Percentiles rank a stretch among this genome's conserved stretches.
Conservation (phyloP, 331 rosid species). For the Cydonia oblonga region DNA sequence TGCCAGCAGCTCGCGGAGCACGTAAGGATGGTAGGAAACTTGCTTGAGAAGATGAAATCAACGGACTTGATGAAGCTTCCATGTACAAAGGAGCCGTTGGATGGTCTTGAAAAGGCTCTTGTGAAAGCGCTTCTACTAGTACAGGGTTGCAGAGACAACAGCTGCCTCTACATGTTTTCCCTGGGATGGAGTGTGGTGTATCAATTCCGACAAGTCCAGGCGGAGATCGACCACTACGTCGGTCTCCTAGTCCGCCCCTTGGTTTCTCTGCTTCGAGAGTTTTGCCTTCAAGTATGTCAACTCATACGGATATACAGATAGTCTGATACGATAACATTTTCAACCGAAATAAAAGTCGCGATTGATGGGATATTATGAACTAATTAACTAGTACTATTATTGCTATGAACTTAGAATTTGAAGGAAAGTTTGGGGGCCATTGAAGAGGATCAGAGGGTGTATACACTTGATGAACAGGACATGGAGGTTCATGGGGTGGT, state of each 20-base stretch:
- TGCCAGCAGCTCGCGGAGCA: constrained; percentile 27
- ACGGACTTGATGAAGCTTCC: constrained; percentile 20
- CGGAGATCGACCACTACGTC: constrained; percentile 26
- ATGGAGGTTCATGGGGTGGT: constrained; percentile 23
- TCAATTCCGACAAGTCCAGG: constrained; percentile 27
- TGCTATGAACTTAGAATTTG: constrained; percentile 7
- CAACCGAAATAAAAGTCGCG: background rate
- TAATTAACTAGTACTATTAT: background rate
- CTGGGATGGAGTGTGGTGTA: constrained; percentile 30
- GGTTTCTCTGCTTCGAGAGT: constrained; percentile 24
- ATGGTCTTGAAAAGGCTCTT: constrained; percentile 20
- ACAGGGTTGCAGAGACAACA: constrained; percentile 27
- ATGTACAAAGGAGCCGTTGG: constrained; percentile 25
- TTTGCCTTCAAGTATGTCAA: constrained; percentile 17
- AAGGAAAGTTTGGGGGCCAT: constrained; percentile 14
- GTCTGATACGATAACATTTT: background rate
- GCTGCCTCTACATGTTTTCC: constrained; percentile 33
- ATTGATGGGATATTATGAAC: too few species aligned
- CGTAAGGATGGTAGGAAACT: constrained; percentile 17
- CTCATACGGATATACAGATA: background rate
- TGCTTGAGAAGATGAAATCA: constrained; percentile 18
- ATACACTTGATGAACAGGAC: constrained; percentile 29
- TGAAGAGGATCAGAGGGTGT: constrained; percentile 22
- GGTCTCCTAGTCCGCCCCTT: constrained; percentile 25
- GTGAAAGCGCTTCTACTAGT: constrained; percentile 16